A percentile compares a stretch with the other conserved stretches of the same genome.
These are phyloP conservation scores for Claviceps lovelessii DNA, from an alignment of 2,329 filamentous ascomycete genomes.

Conservation along the genomic window DNA sequence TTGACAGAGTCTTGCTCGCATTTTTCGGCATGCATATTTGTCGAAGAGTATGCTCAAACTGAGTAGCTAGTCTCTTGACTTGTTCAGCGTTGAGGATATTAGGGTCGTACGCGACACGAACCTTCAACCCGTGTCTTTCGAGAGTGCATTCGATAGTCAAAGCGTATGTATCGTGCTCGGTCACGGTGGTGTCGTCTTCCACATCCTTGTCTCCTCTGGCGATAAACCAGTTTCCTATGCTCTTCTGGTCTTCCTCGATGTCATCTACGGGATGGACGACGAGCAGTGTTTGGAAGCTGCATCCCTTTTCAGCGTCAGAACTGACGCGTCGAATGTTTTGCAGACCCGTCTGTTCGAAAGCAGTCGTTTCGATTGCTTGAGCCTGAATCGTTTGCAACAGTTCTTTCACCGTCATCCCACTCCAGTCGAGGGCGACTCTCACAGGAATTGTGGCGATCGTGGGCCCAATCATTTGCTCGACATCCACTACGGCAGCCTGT, in stretches of 20 bases:
- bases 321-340: slow-evolving; percentile 6
- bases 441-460: slow-evolving; percentile 16
- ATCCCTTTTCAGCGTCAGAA: slow-evolving; percentile 2
- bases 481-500: slow-evolving; percentile 10
- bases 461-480: slow-evolving; percentile 14
- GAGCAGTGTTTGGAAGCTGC: slow-evolving; percentile 7
- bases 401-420: slow-evolving; percentile 15
- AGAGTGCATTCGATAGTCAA: slow-evolving; percentile 1
- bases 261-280: slow-evolving; percentile 8
- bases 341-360: slow-evolving; percentile 9
- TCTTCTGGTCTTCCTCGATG: not conserved
- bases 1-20: not conserved
- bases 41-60: slow-evolving; percentile 1
- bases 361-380: slow-evolving; percentile 6
- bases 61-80: not conserved
- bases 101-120: slow-evolving; percentile 1
- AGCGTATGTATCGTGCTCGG: slow-evolving; percentile 1
- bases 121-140: not conserved
- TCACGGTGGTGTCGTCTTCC: slow-evolving; percentile 3
- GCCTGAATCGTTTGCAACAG: slow-evolving; percentile 23
- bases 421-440: slow-evolving; percentile 15
- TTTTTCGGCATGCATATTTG: slow-evolving; percentile 1
- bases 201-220: not conserved
- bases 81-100: not conserved
- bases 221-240: not conserved